Conservation (phyloP, 2,329 filamentous ascomycete genomes). For the Verticillium nubilum region DNA sequence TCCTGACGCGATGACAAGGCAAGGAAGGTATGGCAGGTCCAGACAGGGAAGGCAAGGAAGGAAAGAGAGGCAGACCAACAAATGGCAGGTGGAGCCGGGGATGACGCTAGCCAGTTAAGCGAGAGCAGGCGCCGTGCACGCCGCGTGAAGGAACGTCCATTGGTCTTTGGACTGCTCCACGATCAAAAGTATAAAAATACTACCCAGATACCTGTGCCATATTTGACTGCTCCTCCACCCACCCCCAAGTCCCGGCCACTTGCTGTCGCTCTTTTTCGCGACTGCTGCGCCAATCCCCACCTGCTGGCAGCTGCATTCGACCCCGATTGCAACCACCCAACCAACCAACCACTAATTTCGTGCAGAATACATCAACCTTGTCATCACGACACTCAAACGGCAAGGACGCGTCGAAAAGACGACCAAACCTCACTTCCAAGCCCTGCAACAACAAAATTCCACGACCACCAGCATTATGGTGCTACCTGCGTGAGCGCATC, state of each 20-base stretch:
- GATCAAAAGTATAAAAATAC: conserved; percentile 14
- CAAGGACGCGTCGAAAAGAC: background rate
- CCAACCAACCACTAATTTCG: background rate
- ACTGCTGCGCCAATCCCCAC: background rate
- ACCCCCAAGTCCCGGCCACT: conserved; percentile 6
- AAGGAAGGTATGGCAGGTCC: background rate
- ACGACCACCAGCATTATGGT: background rate
- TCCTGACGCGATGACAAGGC: background rate
- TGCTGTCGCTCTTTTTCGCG: conserved; percentile 6
- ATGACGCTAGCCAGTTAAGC: conserved; percentile 3
- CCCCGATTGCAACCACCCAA: background rate
- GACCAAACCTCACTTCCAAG: background rate
- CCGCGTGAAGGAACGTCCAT: conserved; percentile 2
- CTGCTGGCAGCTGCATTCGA: background rate
- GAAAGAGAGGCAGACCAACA: background rate
- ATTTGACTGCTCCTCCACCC: conserved; percentile 5
- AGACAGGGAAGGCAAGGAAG: background rate
- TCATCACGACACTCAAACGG: background rate
- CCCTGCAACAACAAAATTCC: background rate
- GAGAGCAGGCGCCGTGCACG: conserved; percentile 3
- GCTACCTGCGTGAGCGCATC: background rate
- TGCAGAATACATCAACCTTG: background rate
- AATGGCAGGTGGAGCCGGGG: conserved; percentile 1
- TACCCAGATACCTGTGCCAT: conserved; percentile 7
- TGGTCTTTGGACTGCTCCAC: background rate